A percentile compares a stretch with the other conserved stretches of the same genome.
Evolutionary conservation across 208 protist genomes (phyloP).

Genomic region (Crithidia bombi): DNA sequence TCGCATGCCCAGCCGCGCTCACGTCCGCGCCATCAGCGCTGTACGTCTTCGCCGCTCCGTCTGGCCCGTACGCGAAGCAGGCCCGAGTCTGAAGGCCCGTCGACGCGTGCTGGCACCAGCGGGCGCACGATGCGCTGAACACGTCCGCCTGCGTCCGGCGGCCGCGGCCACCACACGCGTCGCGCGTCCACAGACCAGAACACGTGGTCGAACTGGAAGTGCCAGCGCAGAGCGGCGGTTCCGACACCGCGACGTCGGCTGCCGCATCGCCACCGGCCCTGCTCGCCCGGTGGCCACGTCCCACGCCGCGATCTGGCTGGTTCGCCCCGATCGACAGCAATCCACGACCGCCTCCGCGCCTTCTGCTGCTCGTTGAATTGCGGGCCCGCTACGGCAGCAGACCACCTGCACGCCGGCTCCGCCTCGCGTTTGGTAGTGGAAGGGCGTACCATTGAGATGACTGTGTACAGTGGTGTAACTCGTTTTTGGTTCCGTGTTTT

Average conservation of each 20-base stretch:
- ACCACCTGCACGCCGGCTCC: slow-evolving; percentile 52
- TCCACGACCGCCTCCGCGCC: not conserved
- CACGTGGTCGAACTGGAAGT: slow-evolving; percentile 75
- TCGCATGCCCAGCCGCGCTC: slow-evolving; percentile 30
- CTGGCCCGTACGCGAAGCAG: slow-evolving; percentile 94
- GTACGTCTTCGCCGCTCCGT: slow-evolving; percentile 95
- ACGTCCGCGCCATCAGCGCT: slow-evolving; percentile 84
- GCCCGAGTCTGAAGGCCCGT: slow-evolving; percentile 79
- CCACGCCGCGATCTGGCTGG: slow-evolving; percentile 23
- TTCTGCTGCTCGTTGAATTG: slow-evolving; percentile 46
- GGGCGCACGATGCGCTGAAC: slow-evolving; percentile 59
- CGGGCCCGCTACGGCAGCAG: slow-evolving; percentile 65
- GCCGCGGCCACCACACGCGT: slow-evolving; percentile 33
- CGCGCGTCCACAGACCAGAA: slow-evolving; percentile 61
- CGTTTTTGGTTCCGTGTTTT: not conserved
- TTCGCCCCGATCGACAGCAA: slow-evolving; percentile 26
- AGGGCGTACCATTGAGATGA: not conserved
- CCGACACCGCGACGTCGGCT: not conserved
- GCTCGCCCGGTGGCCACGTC: slow-evolving; percentile 8
- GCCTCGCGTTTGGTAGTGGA: slow-evolving; percentile 19
- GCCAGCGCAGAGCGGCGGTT: slow-evolving; percentile 9
- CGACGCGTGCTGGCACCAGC: slow-evolving; percentile 53
- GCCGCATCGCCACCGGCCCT: not conserved
- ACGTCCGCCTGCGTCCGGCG: slow-evolving; percentile 65
- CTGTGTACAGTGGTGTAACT: not conserved